These are phyloP conservation scores for Erodium maritimum DNA, from an alignment of 345 rosid species.

Conservation along the genomic window DNA sequence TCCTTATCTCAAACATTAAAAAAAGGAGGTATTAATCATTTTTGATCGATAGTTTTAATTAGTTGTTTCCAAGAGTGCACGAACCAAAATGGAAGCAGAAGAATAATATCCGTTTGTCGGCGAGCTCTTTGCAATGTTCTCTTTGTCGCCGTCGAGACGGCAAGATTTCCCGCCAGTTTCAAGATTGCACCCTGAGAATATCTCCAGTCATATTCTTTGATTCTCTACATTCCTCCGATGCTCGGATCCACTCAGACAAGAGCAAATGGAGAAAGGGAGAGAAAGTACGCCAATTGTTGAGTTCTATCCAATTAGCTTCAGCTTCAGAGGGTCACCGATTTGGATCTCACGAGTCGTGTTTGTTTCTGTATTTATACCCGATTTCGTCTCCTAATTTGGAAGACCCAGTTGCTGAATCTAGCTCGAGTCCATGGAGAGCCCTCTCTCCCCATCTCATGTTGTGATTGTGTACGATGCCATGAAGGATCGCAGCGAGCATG, in stretches of 20 bases:
- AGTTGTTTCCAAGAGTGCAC: no score
- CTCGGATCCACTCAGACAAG: no score
- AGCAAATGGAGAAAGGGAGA: no score
- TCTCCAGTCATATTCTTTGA: constrained; percentile 12
- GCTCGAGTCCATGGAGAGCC: constrained; percentile 19
- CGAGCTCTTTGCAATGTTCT: constrained; percentile 9
- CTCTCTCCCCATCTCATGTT: constrained; percentile 23
- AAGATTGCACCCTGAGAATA: constrained; percentile 11
- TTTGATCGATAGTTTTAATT: no score
- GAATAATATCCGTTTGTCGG: no score
- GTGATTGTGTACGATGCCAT: constrained; percentile 49
- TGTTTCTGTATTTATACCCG: not conserved
- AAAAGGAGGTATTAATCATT: no score
- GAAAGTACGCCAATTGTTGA: no score
- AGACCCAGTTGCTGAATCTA: not conserved
- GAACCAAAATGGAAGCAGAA: no score
- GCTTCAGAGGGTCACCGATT: no score
- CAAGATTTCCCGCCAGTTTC: constrained; percentile 6
- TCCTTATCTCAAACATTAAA: no score
- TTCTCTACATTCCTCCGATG: constrained; percentile 11
- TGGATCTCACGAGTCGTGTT: no score
- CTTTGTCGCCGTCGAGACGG: constrained; percentile 12
- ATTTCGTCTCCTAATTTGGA: not conserved
- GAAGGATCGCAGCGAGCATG: constrained; percentile 29
- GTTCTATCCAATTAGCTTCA: no score